Conservation (phyloP, 1,139 yeast genomes). For the Spathaspora sp. region DNA sequence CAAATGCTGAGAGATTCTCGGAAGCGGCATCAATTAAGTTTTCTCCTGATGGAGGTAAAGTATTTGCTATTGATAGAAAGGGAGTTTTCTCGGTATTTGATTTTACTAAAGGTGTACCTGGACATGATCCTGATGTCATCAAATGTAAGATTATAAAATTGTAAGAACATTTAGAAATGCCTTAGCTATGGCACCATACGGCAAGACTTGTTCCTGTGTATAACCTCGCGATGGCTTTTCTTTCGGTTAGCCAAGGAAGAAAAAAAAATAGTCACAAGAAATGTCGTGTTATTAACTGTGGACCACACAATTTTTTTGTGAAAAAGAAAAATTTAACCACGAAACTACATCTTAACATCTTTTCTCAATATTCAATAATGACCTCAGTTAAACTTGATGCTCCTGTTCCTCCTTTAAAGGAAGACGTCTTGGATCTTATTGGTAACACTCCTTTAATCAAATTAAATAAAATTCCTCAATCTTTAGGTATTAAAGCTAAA, state of each 20-base stretch:
- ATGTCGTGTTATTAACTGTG: background rate
- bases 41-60: constrained; percentile 77
- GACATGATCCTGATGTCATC: constrained; percentile 71
- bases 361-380: background rate
- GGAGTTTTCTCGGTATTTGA: constrained; percentile 79
- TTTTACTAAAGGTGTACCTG: constrained; percentile 82
- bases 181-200: background rate
- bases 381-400: constrained; percentile 9
- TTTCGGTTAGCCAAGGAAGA: constrained; percentile 2
- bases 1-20: constrained; percentile 63
- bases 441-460: constrained; percentile 84
- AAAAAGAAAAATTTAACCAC: background rate
- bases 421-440: constrained; percentile 58
- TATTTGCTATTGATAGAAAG: constrained; percentile 75
- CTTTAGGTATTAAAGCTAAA: constrained; percentile 68
- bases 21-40: constrained; percentile 78
- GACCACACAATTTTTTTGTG: constrained; percentile 1
- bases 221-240: background rate
- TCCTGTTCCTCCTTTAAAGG: constrained; percentile 33
- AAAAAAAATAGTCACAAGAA: constrained; percentile 3
- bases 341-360: background rate
- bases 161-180: constrained; percentile 1
- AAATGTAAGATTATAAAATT: constrained; percentile 60
- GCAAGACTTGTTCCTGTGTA: background rate
- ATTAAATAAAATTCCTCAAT: constrained; percentile 75